A percentile compares a stretch with the other conserved stretches of the same genome.
phyloP scores from a whole-genome alignment of 202 grass and related monocot species.

The Panicum virgatum region DNA sequence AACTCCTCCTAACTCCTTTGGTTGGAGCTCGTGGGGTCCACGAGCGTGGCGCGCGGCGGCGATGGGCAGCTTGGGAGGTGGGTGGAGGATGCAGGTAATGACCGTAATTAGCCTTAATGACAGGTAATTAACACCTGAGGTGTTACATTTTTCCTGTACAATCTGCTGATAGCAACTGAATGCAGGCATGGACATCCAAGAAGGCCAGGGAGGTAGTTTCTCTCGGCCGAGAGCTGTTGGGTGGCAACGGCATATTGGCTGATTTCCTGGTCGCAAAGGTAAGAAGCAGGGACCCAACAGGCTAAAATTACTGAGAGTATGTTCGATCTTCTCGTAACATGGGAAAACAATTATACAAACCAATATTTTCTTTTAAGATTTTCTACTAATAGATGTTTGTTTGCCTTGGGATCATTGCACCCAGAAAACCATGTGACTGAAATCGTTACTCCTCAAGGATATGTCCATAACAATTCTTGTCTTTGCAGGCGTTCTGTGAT shows the following conservation, averaged over 20 bases:
- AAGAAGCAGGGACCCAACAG: not conserved
- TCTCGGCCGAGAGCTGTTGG: conserved; percentile 82
- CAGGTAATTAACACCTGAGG: no score
- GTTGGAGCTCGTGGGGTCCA: no score
- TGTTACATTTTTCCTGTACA: no score
- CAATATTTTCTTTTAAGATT: not conserved
- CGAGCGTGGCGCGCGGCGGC: no score
- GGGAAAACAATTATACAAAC: not conserved
- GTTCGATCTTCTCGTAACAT: not conserved
- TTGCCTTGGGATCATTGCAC: not conserved
- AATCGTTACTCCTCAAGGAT: not conserved
- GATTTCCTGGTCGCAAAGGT: conserved; percentile 99
- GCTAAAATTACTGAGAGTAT: not conserved
- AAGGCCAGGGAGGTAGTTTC: conserved; percentile 81
- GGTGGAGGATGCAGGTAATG: no score
- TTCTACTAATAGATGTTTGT: not conserved
- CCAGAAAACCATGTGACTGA: not conserved
- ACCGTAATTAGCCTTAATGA: no score
- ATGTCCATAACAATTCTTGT: not conserved
- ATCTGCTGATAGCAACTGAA: conserved; percentile 3
- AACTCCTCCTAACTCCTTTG: no score
- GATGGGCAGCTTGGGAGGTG: no score
- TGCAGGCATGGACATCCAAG: conserved; percentile 77
- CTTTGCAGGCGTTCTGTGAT: conserved; percentile 80
- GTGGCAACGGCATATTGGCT: conserved; percentile 88